Evolutionary conservation across 768 basidiomycete species (phyloP).

Genomic region (Mycena capillaripes): DNA sequence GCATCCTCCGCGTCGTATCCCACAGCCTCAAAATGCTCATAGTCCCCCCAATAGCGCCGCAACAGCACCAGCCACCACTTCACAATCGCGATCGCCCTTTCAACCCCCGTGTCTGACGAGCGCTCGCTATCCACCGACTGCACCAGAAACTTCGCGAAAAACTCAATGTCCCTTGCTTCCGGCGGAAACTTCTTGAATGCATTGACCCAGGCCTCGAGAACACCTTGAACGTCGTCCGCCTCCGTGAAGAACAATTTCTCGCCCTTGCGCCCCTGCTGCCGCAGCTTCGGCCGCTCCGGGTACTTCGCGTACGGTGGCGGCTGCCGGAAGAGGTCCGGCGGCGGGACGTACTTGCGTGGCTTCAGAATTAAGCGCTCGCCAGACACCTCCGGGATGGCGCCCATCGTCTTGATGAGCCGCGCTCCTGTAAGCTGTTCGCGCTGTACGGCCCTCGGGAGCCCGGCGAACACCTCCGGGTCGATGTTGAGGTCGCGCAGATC

Average conservation of each 20-base stretch:
- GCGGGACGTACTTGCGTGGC: conserved; percentile 58
- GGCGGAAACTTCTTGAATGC: conserved; percentile 73
- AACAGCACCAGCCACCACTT: conserved; percentile 88
- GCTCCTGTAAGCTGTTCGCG: conserved; percentile 79
- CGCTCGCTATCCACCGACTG: conserved; percentile 70
- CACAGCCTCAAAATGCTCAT: conserved; percentile 61
- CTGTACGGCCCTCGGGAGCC: conserved; percentile 76
- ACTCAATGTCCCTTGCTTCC: conserved; percentile 79
- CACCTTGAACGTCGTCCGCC: conserved; percentile 77
- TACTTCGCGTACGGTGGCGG: conserved; percentile 72
- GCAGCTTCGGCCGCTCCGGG: conserved; percentile 63
- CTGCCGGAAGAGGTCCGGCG: conserved; percentile 58
- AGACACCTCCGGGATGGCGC: conserved; percentile 54
- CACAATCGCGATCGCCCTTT: conserved; percentile 78
- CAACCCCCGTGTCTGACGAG: conserved; percentile 73
- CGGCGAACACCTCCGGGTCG: conserved; percentile 78
- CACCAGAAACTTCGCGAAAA: conserved; percentile 80
- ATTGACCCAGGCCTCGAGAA: conserved; percentile 84
- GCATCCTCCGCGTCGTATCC: conserved; percentile 49
- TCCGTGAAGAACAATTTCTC: conserved; percentile 73
- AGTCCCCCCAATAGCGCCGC: conserved; percentile 71
- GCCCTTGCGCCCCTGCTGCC: conserved; percentile 66
- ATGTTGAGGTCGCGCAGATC: conserved; percentile 78
- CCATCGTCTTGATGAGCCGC: conserved; percentile 62
- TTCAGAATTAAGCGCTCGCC: conserved; percentile 69